Evolutionary conservation across 2,329 filamentous ascomycete species (phyloP).

Genomic region (Beauveria pseudobassiana): DNA sequence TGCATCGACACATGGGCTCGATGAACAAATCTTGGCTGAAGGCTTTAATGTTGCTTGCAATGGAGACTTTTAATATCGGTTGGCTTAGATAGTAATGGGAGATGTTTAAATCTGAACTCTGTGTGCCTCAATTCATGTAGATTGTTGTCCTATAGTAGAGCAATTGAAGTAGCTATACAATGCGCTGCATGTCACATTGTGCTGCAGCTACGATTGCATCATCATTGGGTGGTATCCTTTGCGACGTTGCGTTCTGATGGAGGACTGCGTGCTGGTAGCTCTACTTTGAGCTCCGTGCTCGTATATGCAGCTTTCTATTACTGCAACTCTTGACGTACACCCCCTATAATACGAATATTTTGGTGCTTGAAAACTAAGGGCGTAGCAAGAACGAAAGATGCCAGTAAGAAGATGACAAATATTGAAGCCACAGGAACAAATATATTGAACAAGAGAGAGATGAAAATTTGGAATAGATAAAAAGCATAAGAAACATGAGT

Average conservation of each 20-base stretch:
- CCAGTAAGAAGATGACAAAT: no score
- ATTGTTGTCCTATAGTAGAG: no score
- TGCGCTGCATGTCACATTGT: neutral
- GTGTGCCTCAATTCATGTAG: no score
- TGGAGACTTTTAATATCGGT: slow-evolving; percentile 6
- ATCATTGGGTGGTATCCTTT: neutral
- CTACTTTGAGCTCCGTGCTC: neutral
- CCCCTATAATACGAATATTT: neutral
- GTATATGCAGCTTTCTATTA: neutral
- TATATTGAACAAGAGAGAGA: no score
- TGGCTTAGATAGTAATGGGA: slow-evolving; percentile 10
- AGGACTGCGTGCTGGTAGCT: neutral
- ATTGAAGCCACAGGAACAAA: no score
- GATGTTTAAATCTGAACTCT: neutral
- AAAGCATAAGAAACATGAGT: no score
- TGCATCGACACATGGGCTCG: neutral
- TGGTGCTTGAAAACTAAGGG: neutral
- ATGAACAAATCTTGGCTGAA: neutral
- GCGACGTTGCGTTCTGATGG: neutral
- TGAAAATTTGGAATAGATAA: no score
- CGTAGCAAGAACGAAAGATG: no score
- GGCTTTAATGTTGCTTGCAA: no score
- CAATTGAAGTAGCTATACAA: neutral
- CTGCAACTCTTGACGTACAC: neutral
- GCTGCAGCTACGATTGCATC: neutral